Evolutionary conservation across 2,329 filamentous ascomycete species (phyloP), one percentile per base, ranked within the genome.

Genomic region (Fusarium musae): DNA sequence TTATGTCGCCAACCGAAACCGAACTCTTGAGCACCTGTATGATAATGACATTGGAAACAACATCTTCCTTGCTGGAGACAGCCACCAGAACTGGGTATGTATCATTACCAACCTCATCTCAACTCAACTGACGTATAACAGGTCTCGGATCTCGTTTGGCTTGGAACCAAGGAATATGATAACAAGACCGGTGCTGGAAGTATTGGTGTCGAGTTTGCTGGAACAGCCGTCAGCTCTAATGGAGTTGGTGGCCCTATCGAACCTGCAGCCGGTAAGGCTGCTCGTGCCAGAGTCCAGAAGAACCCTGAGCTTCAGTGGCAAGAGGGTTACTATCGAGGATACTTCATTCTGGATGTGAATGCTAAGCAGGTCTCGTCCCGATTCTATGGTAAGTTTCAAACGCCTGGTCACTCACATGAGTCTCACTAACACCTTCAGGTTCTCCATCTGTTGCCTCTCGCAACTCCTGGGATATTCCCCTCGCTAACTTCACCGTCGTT

Each of bases 231-330:
- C 46, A 75, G 72, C 23, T 74, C 72, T 12, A 34, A 23, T 7
- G 72, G 72, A 19, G 53, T 73, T 0, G 21, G 34, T 3, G 49
- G 87, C 84, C 39, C 92, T 87, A 16, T 63, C 84, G 75, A 79
- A 78, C 72, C 82, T 87, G 39, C 83, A 85, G 72, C 72, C n/a
- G 72, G 69, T 7, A 32, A 75, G 4, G 61, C 61, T 8, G 37
- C 72, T 54, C 72, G 69, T 8, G 62, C 44, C 13, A 63, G 72
- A 34, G 47, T 70, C 78, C 78, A 47, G 81, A 85, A 74, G 28
- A 94, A 93, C 79, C 82, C 84, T 2, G 90, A 92, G 79, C 83
- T 94, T 52, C 90, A 93, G 77, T 94, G 92, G 92, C 89, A 91
- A 74, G 92, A 94, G 64, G 80, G 90, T 12, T 94, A 92, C 79